Conservation (phyloP, 1,284 basidiomycete genomes). For the Athelia psychrophila region DNA sequence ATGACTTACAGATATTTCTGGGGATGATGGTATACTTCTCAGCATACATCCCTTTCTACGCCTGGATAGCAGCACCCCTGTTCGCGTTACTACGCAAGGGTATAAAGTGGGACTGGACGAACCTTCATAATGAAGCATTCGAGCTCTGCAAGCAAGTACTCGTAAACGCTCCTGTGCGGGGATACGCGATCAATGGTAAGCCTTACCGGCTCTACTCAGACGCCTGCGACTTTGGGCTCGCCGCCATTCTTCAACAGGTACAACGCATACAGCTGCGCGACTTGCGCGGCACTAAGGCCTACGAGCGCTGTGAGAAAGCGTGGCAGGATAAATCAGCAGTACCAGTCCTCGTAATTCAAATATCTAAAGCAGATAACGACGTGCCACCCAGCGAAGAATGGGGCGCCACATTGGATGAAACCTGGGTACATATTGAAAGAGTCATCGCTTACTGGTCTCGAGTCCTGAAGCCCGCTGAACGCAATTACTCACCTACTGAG, state of each 20-base stretch:
- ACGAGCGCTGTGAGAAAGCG: slow-evolving; percentile 14
- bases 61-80: slow-evolving; percentile 23
- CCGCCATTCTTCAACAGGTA: slow-evolving; percentile 20
- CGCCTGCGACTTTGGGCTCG: slow-evolving; percentile 32
- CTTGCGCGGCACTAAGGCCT: slow-evolving; percentile 13
- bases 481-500: slow-evolving; percentile 23
- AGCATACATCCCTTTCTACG: slow-evolving; percentile 26
- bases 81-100: slow-evolving; percentile 21
- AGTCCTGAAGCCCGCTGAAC: slow-evolving; percentile 20
- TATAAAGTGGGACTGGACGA: slow-evolving; percentile 24
- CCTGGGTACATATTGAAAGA: slow-evolving; percentile 23
- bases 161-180: slow-evolving; percentile 24
- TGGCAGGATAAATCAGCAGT: slow-evolving; percentile 11
- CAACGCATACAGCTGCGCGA: slow-evolving; percentile 10
- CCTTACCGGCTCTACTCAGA: slow-evolving; percentile 37
- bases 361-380: slow-evolving; percentile 14
- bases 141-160: slow-evolving; percentile 21
- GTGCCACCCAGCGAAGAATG: slow-evolving; percentile 16
- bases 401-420: slow-evolving; percentile 20
- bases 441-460: slow-evolving; percentile 30
- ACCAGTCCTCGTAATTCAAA: slow-evolving; percentile 13
- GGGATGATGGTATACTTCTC: slow-evolving; percentile 32
- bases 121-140: slow-evolving; percentile 20
- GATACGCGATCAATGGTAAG: slow-evolving; percentile 23
- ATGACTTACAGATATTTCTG: slow-evolving; percentile 26